phyloP scores from a whole-genome alignment of 2,329 filamentous ascomycete genomes.

The Fusarium begoniae region DNA sequence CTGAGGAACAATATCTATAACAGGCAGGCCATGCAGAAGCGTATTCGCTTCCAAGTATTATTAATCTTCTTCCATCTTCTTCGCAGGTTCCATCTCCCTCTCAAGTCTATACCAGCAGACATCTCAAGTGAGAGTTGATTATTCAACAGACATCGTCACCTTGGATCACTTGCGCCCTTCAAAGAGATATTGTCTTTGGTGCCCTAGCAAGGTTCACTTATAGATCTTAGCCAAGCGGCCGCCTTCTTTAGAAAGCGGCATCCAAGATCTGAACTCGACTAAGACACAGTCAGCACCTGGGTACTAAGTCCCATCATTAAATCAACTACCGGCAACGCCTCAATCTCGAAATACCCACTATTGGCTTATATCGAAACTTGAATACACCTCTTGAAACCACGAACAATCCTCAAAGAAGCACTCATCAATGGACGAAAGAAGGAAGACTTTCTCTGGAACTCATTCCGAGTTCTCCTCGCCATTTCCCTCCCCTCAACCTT shows the following conservation, averaged over 20 bases:
- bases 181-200: neutral
- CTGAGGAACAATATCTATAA: neutral
- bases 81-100: neutral
- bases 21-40: neutral
- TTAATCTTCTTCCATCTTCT: neutral
- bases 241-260: neutral
- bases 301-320: neutral
- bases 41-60: neutral
- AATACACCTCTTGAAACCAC: neutral
- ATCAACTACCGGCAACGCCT: constrained; percentile 5
- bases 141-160: neutral
- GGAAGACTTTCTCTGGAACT: constrained; percentile 11
- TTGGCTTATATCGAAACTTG: constrained; percentile 1
- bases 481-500: constrained; percentile 27
- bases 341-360: neutral
- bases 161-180: neutral
- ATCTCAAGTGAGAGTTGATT: neutral
- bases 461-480: constrained; percentile 16
- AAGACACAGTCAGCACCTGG: constrained; percentile 20
- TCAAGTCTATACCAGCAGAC: neutral
- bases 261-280: constrained; percentile 2
- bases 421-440: constrained; percentile 13
- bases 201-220: neutral
- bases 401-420: constrained; percentile 12
- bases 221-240: neutral